These are phyloP conservation scores for Eragrostis curvula DNA, from an alignment of 176 grass and related monocot species.

Conservation along the genomic window DNA sequence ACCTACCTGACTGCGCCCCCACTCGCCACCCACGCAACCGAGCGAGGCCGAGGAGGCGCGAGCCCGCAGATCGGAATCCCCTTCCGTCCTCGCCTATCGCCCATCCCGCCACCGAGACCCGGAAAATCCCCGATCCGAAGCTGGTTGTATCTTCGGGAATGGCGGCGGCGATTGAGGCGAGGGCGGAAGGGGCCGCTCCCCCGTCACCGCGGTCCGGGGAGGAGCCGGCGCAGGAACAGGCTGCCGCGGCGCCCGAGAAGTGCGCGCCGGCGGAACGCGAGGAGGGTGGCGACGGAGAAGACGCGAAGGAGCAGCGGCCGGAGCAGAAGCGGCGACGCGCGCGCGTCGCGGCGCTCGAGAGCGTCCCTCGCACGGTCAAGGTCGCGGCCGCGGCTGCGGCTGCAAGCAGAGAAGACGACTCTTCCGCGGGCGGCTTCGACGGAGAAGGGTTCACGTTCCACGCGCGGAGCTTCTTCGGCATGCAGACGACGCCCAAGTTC, in stretches of 20 bases:
- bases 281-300: neutral
- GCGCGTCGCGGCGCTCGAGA: constrained; percentile 44
- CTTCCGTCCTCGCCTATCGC: too few relatives aligned
- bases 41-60: too few relatives aligned
- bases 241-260: constrained; percentile 7
- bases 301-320: constrained; percentile 4
- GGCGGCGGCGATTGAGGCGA: constrained; percentile 30
- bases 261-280: neutral
- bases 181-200: neutral
- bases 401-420: neutral
- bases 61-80: too few relatives aligned
- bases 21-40: too few relatives aligned
- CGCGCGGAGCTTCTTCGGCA: constrained; percentile 39
- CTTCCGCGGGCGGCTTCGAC: neutral
- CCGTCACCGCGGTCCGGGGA: neutral
- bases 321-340: constrained; percentile 51
- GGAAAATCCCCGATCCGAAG: neutral
- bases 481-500: constrained; percentile 60
- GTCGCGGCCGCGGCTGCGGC: neutral
- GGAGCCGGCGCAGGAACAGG: neutral
- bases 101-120: too few relatives aligned
- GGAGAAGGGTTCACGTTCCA: constrained; percentile 45
- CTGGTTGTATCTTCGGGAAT: neutral
- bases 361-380: constrained; percentile 25
- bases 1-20: too few relatives aligned